phyloP scores from a whole-genome alignment of 2,329 filamentous ascomycete species.

The Chalara sp. region DNA sequence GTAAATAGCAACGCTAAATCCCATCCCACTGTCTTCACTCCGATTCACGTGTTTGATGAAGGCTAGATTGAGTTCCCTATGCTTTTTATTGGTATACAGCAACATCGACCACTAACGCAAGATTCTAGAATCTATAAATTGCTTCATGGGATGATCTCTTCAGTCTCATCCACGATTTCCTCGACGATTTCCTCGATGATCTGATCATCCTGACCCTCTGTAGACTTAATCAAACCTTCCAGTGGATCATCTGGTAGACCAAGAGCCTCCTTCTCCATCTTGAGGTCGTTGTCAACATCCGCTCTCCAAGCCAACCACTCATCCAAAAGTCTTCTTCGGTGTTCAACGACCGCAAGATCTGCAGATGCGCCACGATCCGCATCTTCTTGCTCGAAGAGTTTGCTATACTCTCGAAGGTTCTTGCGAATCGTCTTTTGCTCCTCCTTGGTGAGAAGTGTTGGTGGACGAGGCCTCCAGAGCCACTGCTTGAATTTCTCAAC shows the following conservation, averaged over 20 bases:
- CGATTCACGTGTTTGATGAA: too few relatives aligned
- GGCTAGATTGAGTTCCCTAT: too few relatives aligned
- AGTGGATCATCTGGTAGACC: conserved; percentile 61
- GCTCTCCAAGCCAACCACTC: conserved; percentile 88
- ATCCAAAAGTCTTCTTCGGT: conserved; percentile 70
- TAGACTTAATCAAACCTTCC: conserved; percentile 52
- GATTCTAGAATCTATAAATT: too few relatives aligned
- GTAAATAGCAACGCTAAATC: too few relatives aligned
- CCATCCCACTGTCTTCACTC: too few relatives aligned
- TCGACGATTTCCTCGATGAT: conserved; percentile 83
- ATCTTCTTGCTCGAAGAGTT: conserved; percentile 92
- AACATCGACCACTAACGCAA: too few relatives aligned
- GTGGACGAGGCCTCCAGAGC: conserved; percentile 84
- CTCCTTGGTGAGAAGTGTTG: conserved; percentile 88
- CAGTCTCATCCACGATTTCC: conserved; percentile 76
- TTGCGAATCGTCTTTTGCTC: conserved; percentile 98
- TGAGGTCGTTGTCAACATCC: conserved; percentile 62
- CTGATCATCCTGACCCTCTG: conserved; percentile 60
- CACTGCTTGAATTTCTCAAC: conserved; percentile 98
- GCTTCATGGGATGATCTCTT: conserved; percentile 53
- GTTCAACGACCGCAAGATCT: conserved; percentile 89
- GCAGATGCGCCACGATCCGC: conserved; percentile 87
- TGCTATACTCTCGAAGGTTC: conserved; percentile 95
- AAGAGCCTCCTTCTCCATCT: conserved; percentile 61
- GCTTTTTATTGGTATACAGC: too few relatives aligned